Percentiles rank a stretch among this genome's conserved stretches.
These are phyloP conservation scores for Boletus chippewaensis DNA, from an alignment of 1,284 basidiomycete species.

Conservation along the genomic window DNA sequence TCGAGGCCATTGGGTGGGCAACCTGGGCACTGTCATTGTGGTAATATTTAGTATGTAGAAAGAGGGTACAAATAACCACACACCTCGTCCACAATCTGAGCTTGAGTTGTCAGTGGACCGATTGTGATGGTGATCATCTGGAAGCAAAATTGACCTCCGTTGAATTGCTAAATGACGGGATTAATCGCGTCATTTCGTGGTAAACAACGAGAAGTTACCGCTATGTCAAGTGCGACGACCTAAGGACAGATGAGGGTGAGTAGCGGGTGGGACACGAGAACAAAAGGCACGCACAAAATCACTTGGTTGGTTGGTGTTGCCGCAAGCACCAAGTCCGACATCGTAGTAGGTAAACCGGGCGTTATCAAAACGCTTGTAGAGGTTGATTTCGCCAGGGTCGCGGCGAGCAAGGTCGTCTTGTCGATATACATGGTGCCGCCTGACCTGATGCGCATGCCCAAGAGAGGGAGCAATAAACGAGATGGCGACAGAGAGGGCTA, in stretches of 20 bases:
- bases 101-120: slow-evolving; percentile 45
- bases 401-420: slow-evolving; percentile 25
- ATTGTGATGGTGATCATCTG: slow-evolving; percentile 50
- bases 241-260: slow-evolving; percentile 10
- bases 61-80: slow-evolving; percentile 7
- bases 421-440: slow-evolving; percentile 23
- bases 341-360: slow-evolving; percentile 28
- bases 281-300: slow-evolving; percentile 25
- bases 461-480: slow-evolving; percentile 17
- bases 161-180: slow-evolving; percentile 34
- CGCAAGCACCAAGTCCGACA: slow-evolving; percentile 30
- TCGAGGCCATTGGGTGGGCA: slow-evolving; percentile 38
- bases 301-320: slow-evolving; percentile 4
- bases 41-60: not conserved
- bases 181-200: slow-evolving; percentile 7
- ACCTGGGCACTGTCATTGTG: slow-evolving; percentile 40
- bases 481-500: slow-evolving; percentile 19
- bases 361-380: slow-evolving; percentile 22
- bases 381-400: slow-evolving; percentile 20
- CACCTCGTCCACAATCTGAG: slow-evolving; percentile 52
- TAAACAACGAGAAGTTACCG: slow-evolving; percentile 12
- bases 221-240: slow-evolving; percentile 33
- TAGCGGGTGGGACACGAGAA: not conserved
- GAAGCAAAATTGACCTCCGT: slow-evolving; percentile 42
- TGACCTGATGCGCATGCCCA: slow-evolving; percentile 21